A percentile compares a stretch with the other conserved stretches of the same genome.
Conservation (phyloP, 2,329 filamentous ascomycete species). For the Albophoma yamanashiensis region DNA sequence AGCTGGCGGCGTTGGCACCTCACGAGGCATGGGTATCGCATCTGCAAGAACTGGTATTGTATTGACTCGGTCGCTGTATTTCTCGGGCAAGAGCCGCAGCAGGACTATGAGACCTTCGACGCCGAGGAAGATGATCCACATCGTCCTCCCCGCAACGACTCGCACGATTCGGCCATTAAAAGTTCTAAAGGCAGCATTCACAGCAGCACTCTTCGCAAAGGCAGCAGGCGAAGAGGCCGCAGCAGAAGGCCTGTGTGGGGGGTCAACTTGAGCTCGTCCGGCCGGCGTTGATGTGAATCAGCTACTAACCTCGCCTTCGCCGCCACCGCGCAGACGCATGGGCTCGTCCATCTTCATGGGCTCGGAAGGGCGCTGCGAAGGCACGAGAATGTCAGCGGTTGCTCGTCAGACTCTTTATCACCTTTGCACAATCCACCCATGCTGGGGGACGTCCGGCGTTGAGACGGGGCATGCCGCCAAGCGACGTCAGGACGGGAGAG, state of each 20-base stretch:
- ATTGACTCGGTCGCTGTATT: background rate
- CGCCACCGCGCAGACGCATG: slow-evolving; percentile 22
- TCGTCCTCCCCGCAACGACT: background rate
- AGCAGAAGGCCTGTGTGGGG: slow-evolving; percentile 24
- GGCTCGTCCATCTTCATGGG: slow-evolving; percentile 21
- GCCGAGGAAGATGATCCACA: background rate
- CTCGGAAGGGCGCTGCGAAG: slow-evolving; percentile 18
- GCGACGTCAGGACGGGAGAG: background rate
- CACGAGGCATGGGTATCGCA: background rate
- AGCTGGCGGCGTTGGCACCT: background rate
- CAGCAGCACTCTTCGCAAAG: slow-evolving; percentile 31
- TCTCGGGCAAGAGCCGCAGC: background rate
- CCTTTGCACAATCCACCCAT: background rate
- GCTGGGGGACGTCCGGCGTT: too few species aligned
- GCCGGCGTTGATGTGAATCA: background rate
- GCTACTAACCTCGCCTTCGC: slow-evolving; percentile 22
- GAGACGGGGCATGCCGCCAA: background rate
- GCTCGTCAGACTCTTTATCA: background rate
- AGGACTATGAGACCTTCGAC: background rate
- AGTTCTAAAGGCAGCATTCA: slow-evolving; percentile 21
- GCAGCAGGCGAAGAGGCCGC: slow-evolving; percentile 27
- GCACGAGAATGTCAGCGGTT: background rate
- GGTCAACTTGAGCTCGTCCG: background rate
- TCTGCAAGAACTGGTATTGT: background rate
- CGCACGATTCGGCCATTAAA: background rate